Evolutionary conservation across 441 rosid genomes (phyloP).

Genomic region (Mallotus japonicus): DNA sequence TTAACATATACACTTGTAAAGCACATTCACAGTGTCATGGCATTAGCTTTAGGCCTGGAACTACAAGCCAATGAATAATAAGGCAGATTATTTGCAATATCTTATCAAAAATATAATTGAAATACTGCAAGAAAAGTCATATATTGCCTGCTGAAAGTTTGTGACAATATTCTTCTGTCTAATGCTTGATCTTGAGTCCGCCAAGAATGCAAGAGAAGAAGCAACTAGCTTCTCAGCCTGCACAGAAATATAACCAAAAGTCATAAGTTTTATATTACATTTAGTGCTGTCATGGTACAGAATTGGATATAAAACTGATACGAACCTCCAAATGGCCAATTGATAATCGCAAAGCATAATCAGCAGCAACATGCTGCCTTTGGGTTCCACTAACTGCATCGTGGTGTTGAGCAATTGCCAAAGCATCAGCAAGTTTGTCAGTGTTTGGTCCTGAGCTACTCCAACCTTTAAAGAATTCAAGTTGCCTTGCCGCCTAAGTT

Average conservation of each 20-base stretch:
- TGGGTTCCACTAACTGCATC: conserved; percentile 94
- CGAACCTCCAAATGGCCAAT: conserved; percentile 80
- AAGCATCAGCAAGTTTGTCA: conserved; percentile 76
- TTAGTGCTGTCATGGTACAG: conserved; percentile 7
- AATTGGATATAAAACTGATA: conserved; percentile 18
- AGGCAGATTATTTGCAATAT: not conserved
- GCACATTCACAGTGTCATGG: not conserved
- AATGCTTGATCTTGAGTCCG: conserved; percentile 37
- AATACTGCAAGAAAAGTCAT: conserved; percentile 7
- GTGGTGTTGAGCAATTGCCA: conserved; percentile 95
- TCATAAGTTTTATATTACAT: conserved; percentile 15
- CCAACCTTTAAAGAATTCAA: conserved; percentile 79
- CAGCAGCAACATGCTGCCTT: conserved; percentile 88
- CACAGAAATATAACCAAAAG: conserved; percentile 26
- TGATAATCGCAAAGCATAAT: conserved; percentile 78
- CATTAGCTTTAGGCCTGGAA: not conserved
- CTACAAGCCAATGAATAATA: not conserved
- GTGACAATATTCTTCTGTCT: conserved; percentile 38
- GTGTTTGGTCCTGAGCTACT: conserved; percentile 58
- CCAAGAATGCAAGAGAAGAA: conserved; percentile 69
- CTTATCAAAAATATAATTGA: not conserved
- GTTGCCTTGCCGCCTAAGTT: conserved; percentile 79
- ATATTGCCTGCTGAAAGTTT: conserved; percentile 65
- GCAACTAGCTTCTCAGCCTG: conserved; percentile 90
- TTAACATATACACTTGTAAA: not conserved